These are phyloP conservation scores for Zychaea mexicana DNA, from an alignment of 371 early-diverging fungal species.

Conservation along the genomic window DNA sequence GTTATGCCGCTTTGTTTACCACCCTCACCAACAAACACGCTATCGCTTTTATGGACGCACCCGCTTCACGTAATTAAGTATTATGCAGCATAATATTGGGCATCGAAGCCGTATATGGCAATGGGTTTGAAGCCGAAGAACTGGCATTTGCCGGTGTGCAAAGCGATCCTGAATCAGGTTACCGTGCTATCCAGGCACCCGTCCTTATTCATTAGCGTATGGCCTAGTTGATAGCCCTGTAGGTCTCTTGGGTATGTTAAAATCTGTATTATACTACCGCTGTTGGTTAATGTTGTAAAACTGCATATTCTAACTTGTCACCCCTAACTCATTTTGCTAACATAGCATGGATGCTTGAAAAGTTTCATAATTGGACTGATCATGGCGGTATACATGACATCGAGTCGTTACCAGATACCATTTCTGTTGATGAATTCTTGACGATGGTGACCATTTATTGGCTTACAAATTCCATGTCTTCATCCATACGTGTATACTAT, in stretches of 20 bases:
- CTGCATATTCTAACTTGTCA: no score
- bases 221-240: constrained; percentile 64
- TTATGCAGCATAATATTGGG: constrained; percentile 26
- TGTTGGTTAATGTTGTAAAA: no score
- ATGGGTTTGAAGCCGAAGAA: neutral
- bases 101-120: constrained; percentile 30
- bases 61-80: constrained; percentile 30
- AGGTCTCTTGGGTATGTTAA: constrained; percentile 53
- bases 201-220: constrained; percentile 61
- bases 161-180: constrained; percentile 41
- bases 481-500: constrained; percentile 68
- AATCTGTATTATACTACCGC: neutral
- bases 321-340: no score
- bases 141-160: constrained; percentile 28
- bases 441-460: constrained; percentile 65
- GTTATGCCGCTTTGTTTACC: constrained; percentile 43
- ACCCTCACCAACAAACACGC: constrained; percentile 28
- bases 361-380: constrained; percentile 59
- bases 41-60: constrained; percentile 29
- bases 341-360: constrained; percentile 68
- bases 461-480: constrained; percentile 63
- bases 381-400: constrained; percentile 31
- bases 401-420: constrained; percentile 44
- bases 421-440: constrained; percentile 53
- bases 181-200: constrained; percentile 59